Base-by-base conservation (phyloP, 2,329 filamentous ascomycete species). In the Pseudopyrenochaeta lycopersici region DNA sequence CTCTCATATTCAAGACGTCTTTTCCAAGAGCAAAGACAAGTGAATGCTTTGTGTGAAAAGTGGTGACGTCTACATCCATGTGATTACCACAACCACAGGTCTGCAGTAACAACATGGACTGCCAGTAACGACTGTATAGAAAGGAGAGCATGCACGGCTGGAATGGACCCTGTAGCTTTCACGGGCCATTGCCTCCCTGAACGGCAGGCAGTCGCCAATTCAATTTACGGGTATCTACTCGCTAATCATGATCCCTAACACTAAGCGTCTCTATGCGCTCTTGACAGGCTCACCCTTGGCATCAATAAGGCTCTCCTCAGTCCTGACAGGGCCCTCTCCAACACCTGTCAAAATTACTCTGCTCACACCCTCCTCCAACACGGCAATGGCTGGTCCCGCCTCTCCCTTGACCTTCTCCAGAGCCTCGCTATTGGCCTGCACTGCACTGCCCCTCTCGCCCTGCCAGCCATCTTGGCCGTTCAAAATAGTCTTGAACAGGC, bases 291-390 rank as follows among this genome's bases (percentile, higher is more conserved):
- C 66, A 11, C 74, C 74, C 64, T 85, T 83, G 71, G 88, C 88
- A 59, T 84, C 85, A 56, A 96, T 85, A 57, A 97, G 78, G 71
- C 88, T 88, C 72, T 94, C 85, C 14, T 94, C 85, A 4, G 92
- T 90, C 81, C 86, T 91, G 60, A 89, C 78, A 0, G 95, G 95
- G 0, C 94, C 95, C 74, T 96, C 91, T 1, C 95, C 95, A 38
- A 99, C 95, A 46, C 89, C 85, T 1, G 96, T 98, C 80, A 93
- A 80, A 64, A 99, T 99, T 32, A 99, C 88, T 60, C 93, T 86
- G 77, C 89, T 92, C 4, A 99, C 88, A 21, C 95, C 95, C 35
- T 87, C 84, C 78, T 88, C 88, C 62, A 99, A 77, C 31, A 74
- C 56, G 32, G 74, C 71, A 3, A 75, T 73, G 15, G 75, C 72